Evolutionary conservation across 805 yeast species (phyloP).

Genomic region (Yarrowia sp.): DNA sequence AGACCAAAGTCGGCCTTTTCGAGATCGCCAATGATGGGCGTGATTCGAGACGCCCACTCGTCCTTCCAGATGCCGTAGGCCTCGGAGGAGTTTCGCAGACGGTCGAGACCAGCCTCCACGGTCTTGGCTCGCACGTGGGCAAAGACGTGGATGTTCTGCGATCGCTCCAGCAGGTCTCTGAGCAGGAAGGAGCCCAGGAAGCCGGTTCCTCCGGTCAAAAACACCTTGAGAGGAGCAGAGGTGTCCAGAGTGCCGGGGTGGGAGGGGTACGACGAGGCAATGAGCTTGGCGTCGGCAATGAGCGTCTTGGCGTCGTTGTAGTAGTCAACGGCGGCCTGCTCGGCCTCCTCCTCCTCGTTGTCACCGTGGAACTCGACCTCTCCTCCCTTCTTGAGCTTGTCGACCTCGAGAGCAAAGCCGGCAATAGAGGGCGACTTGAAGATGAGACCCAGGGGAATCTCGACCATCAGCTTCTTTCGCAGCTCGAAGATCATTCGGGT

Average conservation of each 20-base stretch:
- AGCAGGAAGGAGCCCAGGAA: conserved; percentile 91
- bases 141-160: conserved; percentile 59
- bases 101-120: conserved; percentile 70
- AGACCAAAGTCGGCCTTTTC: conserved; percentile 77
- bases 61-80: conserved; percentile 86
- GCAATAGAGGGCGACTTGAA: conserved; percentile 88
- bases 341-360: conserved; percentile 47
- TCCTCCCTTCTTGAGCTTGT: conserved; percentile 60
- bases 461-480: conserved; percentile 76
- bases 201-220: conserved; percentile 96
- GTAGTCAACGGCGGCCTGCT: conserved; percentile 56
- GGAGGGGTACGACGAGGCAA: conserved; percentile 56
- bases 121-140: conserved; percentile 92
- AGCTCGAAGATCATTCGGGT: conserved; percentile 95
- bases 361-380: conserved; percentile 46
- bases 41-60: conserved; percentile 61
- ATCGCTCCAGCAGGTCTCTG: conserved; percentile 72
- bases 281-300: conserved; percentile 48
- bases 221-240: conserved; percentile 61
- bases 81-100: conserved; percentile 75
- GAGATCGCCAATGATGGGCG: conserved; percentile 83
- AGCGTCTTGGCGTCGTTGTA: conserved; percentile 73
- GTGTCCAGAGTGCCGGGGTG: conserved; percentile 53
- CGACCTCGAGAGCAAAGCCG: conserved; percentile 77
- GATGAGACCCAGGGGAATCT: conserved; percentile 86